Evolutionary conservation across 2,329 filamentous ascomycete genomes (phyloP).

Genomic region (Fusarium goolgardi): DNA sequence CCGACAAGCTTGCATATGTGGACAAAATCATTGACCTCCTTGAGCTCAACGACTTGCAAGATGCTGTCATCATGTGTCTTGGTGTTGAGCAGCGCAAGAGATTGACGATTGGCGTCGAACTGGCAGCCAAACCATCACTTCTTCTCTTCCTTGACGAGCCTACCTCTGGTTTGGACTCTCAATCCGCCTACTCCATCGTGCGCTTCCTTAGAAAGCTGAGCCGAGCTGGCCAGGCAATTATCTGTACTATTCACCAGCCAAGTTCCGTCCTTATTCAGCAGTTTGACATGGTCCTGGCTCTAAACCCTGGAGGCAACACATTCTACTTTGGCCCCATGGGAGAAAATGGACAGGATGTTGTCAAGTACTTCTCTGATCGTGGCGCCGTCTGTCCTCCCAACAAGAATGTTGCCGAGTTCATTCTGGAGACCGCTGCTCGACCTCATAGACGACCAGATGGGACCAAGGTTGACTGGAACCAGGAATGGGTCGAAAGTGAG

Average conservation of each 20-base stretch:
- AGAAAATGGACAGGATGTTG: conserved; percentile 57
- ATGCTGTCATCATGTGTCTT: conserved; percentile 69
- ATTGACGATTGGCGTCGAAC: conserved; percentile 65
- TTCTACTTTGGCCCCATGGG: conserved; percentile 67
- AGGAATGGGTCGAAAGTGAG: conserved; percentile 76
- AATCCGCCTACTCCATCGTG: conserved; percentile 68
- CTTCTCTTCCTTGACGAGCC: conserved; percentile 72
- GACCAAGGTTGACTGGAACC: conserved; percentile 73
- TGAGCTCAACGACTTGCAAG: conserved; percentile 72
- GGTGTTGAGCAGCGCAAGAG: conserved; percentile 68
- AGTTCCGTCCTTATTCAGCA: conserved; percentile 64
- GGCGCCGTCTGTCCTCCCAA: conserved; percentile 72
- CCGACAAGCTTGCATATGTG: conserved; percentile 74
- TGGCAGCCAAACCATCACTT: conserved; percentile 65
- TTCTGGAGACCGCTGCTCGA: conserved; percentile 58
- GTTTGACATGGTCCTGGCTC: conserved; percentile 65
- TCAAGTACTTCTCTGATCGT: conserved; percentile 67
- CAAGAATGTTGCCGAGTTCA: conserved; percentile 63
- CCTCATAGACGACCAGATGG: conserved; percentile 52
- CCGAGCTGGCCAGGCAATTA: conserved; percentile 66
- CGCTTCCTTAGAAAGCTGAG: conserved; percentile 69
- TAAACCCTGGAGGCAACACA: conserved; percentile 62
- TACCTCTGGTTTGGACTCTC: conserved; percentile 66
- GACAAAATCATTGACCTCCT: conserved; percentile 73
- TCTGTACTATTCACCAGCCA: conserved; percentile 70